These are phyloP conservation scores for Calocera cornea DNA, from an alignment of 768 basidiomycete genomes.

Conservation along the genomic window DNA sequence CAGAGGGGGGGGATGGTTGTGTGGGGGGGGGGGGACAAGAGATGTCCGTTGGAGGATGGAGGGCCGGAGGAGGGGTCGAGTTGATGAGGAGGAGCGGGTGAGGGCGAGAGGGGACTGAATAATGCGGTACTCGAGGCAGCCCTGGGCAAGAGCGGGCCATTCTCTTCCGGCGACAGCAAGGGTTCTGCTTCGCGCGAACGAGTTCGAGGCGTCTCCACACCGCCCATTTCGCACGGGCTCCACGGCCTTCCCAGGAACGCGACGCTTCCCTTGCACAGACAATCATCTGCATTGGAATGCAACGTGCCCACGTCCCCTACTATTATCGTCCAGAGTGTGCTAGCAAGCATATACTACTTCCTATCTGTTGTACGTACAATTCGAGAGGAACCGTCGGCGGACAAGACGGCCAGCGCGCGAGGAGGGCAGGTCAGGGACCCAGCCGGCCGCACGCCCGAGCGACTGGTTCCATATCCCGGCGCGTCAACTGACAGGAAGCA, in stretches of 20 bases:
- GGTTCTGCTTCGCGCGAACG: background rate
- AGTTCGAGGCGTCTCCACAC: constrained; percentile 4
- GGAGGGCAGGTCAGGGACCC: background rate
- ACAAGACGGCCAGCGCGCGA: background rate
- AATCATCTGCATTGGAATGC: background rate
- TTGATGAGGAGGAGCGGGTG: background rate
- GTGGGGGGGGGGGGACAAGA: background rate
- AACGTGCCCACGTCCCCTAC: background rate
- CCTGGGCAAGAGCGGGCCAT: background rate
- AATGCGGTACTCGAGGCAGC: background rate
- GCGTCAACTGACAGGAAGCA: constrained; percentile 1
- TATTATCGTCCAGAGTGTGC: no score
- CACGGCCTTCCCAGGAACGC: constrained; percentile 5
- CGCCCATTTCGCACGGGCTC: constrained; percentile 4
- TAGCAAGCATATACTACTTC: no score
- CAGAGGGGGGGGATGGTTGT: no score
- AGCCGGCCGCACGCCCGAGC: background rate
- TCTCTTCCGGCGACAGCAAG: constrained; percentile 5
- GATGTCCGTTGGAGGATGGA: constrained; percentile 9
- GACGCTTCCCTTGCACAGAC: background rate
- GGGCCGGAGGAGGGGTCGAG: constrained; percentile 1
- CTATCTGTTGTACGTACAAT: background rate
- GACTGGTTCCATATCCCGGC: background rate
- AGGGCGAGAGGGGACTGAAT: background rate
- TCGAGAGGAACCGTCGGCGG: background rate